Base-by-base conservation (phyloP, 768 basidiomycete genomes). In the Coprinopsis marcescibilis region DNA sequence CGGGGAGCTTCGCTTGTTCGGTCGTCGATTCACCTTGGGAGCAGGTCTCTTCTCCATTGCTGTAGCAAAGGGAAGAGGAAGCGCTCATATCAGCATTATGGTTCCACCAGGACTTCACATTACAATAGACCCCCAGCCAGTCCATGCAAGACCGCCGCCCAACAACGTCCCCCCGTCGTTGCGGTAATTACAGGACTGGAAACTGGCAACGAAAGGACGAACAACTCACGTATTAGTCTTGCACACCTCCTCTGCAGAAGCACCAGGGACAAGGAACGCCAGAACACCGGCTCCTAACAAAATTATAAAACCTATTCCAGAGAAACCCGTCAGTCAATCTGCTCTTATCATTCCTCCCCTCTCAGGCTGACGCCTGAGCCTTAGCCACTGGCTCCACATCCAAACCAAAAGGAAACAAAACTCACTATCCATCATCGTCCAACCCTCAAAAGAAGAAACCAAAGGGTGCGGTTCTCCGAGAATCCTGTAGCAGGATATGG, bases 1-100 rank as follows among this genome's bases (percentile, higher is more conserved):
- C 48, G 14, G 40, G 48, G 25, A 14, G 24, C 30, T 4, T 27
- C 41, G 34, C 48, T 43, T 25, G 43, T 25, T 27, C 43, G 17
- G 13, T 43, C 34, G 21, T 41, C 48, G 12, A 39, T 25, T 21
- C 48, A 43, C 23, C 11, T 25, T 20, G 17, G 23, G n/a, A n/a
- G n/a, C n/a, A n/a, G n/a, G n/a, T n/a, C n/a, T n/a, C n/a, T 33
- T 21, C 19, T 43, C 41, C 42, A 24, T 15, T 14, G 11, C 21
- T 14, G 17, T 14, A 17, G 19, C 39, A 27, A n/a, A 21, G 29
- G 35, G 7, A 36, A 6, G 17, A 36, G 17, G n/a, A n/a, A n/a
- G n/a, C n/a, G n/a, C n/a, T n/a, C n/a, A n/a, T n/a, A n/a, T n/a
- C n/a, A n/a, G n/a, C n/a, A n/a, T n/a, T n/a, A n/a, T n/a, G n/a